Percentiles rank a stretch among this genome's conserved stretches.
Conservation (phyloP, 2,329 filamentous ascomycete genomes). For the Diaporthe vexans region DNA sequence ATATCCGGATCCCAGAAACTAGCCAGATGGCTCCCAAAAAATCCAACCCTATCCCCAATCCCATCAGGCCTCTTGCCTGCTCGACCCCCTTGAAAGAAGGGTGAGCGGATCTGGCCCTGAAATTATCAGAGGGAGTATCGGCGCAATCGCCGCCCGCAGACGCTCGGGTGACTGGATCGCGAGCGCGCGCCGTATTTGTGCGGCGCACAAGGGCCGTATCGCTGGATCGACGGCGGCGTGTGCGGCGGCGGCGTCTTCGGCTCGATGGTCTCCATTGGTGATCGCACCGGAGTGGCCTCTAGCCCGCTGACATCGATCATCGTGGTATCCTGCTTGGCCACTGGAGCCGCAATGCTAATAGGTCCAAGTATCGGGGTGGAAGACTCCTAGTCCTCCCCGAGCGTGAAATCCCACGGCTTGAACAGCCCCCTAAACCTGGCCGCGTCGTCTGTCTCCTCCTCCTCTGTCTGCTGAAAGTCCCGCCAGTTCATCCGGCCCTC, state of each 20-base stretch:
- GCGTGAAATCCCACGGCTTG: constrained; percentile 87
- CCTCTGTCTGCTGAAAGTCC: constrained; percentile 82
- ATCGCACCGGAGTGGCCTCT: background rate
- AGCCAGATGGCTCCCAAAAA: constrained; percentile 10
- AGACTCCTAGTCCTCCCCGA: constrained; percentile 44
- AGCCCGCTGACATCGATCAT: constrained; percentile 15
- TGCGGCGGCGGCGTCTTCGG: background rate
- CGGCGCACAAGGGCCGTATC: background rate
- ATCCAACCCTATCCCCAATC: background rate
- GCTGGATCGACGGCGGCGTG: background rate
- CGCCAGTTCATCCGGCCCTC: constrained; percentile 87
- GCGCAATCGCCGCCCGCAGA: constrained; percentile 24
- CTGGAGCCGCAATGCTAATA: background rate
- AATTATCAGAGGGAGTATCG: constrained; percentile 2
- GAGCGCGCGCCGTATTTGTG: background rate
- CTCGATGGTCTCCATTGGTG: background rate
- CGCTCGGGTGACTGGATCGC: constrained; percentile 27
- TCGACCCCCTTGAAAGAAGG: background rate
- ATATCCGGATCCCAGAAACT: constrained; percentile 10
- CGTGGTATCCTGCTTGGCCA: constrained; percentile 2
- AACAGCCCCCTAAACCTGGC: constrained; percentile 86
- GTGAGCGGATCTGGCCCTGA: background rate
- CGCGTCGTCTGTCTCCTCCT: constrained; percentile 85
- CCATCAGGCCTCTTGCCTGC: background rate
- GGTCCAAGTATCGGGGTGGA: background rate